Base-by-base conservation (phyloP, 1,139 yeast genomes). In the Blastobotrys capitulatus region DNA sequence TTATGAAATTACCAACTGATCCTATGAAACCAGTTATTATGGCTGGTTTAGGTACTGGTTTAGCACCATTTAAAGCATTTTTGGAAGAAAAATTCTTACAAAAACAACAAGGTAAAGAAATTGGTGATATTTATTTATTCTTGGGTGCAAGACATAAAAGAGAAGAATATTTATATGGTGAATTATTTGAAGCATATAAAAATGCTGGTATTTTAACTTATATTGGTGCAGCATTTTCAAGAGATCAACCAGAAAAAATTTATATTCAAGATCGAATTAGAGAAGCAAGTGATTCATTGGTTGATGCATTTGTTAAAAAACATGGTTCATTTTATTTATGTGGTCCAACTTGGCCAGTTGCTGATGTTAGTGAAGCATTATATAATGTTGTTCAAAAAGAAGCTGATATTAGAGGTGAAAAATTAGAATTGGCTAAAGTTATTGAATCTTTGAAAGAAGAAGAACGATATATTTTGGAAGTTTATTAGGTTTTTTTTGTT, bases 271-370 rank as follows among this genome's bases (percentile, higher is more conserved):
- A 92, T 69, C 83, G 85, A 68, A 90, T 92, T 65, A 79, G 90
- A 63, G 89, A 88, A 64, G 78, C 81, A 53, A 73, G 88, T 62
- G 78, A 75, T 51, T 83, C 79, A 36, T 77, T 92, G 68, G 85
- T 86, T 50, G 86, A 80, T 50, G 94, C 96, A 34, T 80, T 90
- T 67, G 84, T 84, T 44, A 72, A 73, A 53, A 78, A 89, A 70
- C 74, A 83, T 50, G 98, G 97, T 52, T 83, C 89, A 22, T 90
- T 92, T 79, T 92, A 92, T 72, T 77, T 92, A 65, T 92, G 98
- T 81, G 98, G 98, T 56, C 97, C 97, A 42, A 92, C 97, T 1
- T 92, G 98, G 98, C 98, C 98, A 27, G 97, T 92, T 61, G 97
- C 97, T 16, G 97, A 90, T 68, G 86, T 92, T 60, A 87, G 96